phyloP scores from a whole-genome alignment of 2,329 filamentous ascomycete genomes.

The Neonectria coccinea region DNA sequence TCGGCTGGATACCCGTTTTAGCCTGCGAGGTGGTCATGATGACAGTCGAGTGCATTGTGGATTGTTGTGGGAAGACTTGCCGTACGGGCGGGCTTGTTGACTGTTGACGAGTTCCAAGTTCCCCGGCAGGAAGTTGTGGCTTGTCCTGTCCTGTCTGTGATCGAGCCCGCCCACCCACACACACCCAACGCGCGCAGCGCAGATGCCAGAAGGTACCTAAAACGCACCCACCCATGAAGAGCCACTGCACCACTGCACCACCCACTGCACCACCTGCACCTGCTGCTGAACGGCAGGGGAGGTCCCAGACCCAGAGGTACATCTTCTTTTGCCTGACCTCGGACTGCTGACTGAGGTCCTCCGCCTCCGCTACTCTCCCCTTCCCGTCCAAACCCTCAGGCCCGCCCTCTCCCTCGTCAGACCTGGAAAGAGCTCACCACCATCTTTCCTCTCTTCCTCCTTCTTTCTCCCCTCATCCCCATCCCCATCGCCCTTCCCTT shows the following conservation, averaged over 20 bases:
- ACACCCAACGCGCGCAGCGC: not conserved
- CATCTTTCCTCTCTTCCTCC: constrained; percentile 40
- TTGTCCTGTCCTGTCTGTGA: not conserved
- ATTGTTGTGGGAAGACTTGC: not conserved
- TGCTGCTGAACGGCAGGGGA: not conserved
- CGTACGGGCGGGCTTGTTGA: no score
- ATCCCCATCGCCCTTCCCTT: constrained; percentile 25
- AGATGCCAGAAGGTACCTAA: not conserved
- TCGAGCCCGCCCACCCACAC: not conserved
- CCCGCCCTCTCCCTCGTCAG: constrained; percentile 42
- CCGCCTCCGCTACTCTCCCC: constrained; percentile 37
- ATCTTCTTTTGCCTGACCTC: constrained; percentile 28
- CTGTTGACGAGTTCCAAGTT: constrained; percentile 1
- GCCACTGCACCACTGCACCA: not conserved
- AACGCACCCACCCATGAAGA: not conserved
- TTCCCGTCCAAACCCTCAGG: constrained; percentile 22
- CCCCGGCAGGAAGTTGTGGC: not conserved
- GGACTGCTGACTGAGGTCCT: constrained; percentile 35
- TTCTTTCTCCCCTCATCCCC: constrained; percentile 31
- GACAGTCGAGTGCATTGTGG: constrained; percentile 4
- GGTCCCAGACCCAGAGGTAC: constrained; percentile 19
- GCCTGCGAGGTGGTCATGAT: not conserved
- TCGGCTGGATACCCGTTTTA: not conserved
- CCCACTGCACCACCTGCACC: not conserved
- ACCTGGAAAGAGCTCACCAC: constrained; percentile 47